These are phyloP conservation scores for Hirschfeldia incana DNA, from an alignment of 345 rosid species.

Conservation along the genomic window DNA sequence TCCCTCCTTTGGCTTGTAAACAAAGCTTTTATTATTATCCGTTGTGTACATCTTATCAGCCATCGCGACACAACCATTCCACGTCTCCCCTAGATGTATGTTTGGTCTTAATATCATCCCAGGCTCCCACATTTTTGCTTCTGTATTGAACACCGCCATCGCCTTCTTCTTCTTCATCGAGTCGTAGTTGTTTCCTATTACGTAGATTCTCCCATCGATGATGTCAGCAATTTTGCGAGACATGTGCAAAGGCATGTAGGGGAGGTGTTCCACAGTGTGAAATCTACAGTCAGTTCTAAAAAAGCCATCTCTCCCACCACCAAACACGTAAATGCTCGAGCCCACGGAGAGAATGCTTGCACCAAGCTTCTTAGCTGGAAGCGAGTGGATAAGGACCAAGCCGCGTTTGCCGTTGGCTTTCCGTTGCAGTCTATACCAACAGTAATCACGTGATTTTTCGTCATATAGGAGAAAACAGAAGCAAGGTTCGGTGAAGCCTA, in stretches of 20 bases:
- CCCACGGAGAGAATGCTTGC: no score
- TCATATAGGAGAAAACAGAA: no score
- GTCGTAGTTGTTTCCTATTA: background rate
- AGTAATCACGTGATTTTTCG: no score
- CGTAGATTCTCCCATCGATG: background rate
- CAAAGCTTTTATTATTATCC: background rate
- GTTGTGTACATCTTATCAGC: background rate
- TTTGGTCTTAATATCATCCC: background rate
- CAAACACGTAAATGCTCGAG: no score
- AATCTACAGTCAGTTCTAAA: background rate
- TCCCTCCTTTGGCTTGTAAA: background rate
- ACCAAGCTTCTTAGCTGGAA: no score
- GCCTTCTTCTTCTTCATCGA: background rate
- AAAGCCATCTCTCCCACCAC: no score
- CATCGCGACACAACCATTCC: background rate
- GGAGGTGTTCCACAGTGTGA: background rate
- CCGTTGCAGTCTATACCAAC: no score
- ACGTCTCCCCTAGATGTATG: background rate
- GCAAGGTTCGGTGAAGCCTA: background rate
- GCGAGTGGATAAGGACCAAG: no score
- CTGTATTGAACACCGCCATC: background rate
- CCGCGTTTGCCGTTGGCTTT: no score
- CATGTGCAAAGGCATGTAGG: background rate
- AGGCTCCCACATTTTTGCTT: background rate
- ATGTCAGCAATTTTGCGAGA: background rate